Conservation (phyloP, 768 basidiomycete genomes). For the Coprinopsis marcescibilis region DNA sequence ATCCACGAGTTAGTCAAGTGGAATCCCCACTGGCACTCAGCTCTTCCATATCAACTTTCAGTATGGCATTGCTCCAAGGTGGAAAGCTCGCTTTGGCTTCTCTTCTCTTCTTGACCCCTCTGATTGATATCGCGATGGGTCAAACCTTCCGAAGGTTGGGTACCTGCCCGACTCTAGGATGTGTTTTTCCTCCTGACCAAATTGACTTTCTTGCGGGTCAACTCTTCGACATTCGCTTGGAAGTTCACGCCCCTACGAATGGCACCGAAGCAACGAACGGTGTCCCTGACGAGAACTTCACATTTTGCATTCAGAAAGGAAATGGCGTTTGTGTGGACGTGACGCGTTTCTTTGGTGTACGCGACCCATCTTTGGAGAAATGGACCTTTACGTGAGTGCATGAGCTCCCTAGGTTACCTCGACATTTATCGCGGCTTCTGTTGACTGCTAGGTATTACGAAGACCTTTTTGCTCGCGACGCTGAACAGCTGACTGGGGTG, state of each 20-base stretch:
- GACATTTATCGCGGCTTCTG: background rate
- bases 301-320: constrained; percentile 31
- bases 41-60: no score
- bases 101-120: background rate
- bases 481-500: constrained; percentile 24
- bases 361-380: constrained; percentile 29
- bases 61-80: no score
- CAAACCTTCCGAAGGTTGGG: constrained; percentile 38
- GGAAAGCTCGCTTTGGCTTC: background rate
- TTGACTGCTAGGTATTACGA: constrained; percentile 30
- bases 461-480: constrained; percentile 38
- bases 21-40: no score
- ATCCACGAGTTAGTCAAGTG: no score
- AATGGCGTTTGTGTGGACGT: constrained; percentile 29
- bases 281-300: constrained; percentile 33
- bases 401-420: background rate
- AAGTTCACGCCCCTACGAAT: constrained; percentile 38
- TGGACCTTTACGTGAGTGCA: constrained; percentile 34
- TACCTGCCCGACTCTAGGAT: constrained; percentile 35
- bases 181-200: constrained; percentile 39
- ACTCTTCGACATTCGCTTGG: constrained; percentile 37
- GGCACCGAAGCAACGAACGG: constrained; percentile 32
- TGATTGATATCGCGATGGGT: constrained; percentile 19
- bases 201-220: constrained; percentile 38
- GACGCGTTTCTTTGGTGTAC: constrained; percentile 29